These are phyloP conservation scores for Pyronema domesticum DNA, from an alignment of 495 filamentous ascomycete genomes.

Conservation along the genomic window DNA sequence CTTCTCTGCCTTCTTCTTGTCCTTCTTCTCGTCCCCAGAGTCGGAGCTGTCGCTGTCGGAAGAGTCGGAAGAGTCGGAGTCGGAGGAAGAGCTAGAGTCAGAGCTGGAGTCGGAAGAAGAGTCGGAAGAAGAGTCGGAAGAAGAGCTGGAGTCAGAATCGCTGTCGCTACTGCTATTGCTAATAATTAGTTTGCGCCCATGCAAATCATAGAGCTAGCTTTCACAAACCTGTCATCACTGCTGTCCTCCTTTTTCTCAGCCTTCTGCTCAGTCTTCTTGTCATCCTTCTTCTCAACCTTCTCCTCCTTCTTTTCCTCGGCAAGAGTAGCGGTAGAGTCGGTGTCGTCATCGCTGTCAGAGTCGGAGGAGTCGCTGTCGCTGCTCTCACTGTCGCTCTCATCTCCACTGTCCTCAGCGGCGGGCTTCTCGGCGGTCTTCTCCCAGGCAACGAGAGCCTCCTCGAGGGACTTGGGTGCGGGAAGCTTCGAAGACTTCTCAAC, in stretches of 20 bases:
- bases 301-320: not conserved
- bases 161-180: not conserved
- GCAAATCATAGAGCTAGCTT: not conserved
- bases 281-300: not conserved
- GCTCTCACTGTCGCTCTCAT: conserved; percentile 6
- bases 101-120: not conserved
- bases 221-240: not conserved
- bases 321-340: not conserved
- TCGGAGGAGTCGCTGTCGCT: conserved; percentile 1
- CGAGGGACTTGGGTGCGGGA: conserved; percentile 11
- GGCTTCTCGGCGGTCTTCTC: not conserved
- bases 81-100: conserved; percentile 3
- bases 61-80: not conserved
- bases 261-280: not conserved
- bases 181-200: not conserved
- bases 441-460: conserved; percentile 10
- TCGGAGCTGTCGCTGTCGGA: not conserved
- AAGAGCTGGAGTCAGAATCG: conserved; percentile 9
- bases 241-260: not conserved
- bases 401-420: conserved; percentile 3
- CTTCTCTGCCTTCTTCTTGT: too few species aligned
- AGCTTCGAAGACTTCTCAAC: conserved; percentile 9
- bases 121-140: conserved; percentile 14
- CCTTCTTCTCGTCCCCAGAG: not conserved
- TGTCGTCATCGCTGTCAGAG: not conserved